These are phyloP conservation scores for Colletotrichum sojae DNA, from an alignment of 2,329 filamentous ascomycete species.

Conservation along the genomic window DNA sequence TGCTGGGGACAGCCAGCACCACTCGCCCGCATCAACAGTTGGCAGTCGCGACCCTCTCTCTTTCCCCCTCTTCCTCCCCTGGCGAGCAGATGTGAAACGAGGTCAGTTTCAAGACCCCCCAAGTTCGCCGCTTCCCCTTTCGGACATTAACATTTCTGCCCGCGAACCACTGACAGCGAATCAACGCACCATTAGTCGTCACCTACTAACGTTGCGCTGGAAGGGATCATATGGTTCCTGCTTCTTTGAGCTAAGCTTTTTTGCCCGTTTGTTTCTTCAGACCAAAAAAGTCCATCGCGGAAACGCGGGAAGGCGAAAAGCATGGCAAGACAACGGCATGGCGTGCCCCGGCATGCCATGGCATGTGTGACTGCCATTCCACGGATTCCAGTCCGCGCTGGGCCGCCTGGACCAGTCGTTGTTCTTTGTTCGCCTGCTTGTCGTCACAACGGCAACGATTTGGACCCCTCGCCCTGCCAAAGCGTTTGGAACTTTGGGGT, in stretches of 20 bases:
- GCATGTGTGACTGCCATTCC: background rate
- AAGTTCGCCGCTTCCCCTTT: constrained; percentile 36
- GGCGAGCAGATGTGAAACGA: constrained; percentile 30
- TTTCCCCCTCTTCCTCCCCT: background rate
- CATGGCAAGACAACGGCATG: too few relatives aligned
- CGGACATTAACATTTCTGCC: constrained; percentile 29
- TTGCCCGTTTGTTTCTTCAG: constrained; percentile 33
- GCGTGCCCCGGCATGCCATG: constrained; percentile 3
- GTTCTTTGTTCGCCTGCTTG: constrained; percentile 29
- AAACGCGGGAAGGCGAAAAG: constrained; percentile 12
- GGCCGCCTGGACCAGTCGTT: constrained; percentile 32
- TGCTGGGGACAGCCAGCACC: background rate
- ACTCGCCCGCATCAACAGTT: background rate
- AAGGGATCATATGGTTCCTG: constrained; percentile 37
- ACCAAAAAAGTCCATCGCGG: constrained; percentile 9
- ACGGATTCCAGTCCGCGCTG: constrained; percentile 10
- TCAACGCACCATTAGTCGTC: constrained; percentile 26
- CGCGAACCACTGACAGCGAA: constrained; percentile 35
- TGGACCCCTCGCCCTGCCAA: constrained; percentile 1
- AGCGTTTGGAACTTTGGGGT: constrained; percentile 31
- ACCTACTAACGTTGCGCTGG: constrained; percentile 16
- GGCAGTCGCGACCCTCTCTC: too few relatives aligned
- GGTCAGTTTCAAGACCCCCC: constrained; percentile 36
- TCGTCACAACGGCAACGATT: constrained; percentile 27
- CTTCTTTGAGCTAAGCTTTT: constrained; percentile 36